Base-by-base conservation (phyloP, 140 eudicot species). In the Bidens hawaiensis region DNA sequence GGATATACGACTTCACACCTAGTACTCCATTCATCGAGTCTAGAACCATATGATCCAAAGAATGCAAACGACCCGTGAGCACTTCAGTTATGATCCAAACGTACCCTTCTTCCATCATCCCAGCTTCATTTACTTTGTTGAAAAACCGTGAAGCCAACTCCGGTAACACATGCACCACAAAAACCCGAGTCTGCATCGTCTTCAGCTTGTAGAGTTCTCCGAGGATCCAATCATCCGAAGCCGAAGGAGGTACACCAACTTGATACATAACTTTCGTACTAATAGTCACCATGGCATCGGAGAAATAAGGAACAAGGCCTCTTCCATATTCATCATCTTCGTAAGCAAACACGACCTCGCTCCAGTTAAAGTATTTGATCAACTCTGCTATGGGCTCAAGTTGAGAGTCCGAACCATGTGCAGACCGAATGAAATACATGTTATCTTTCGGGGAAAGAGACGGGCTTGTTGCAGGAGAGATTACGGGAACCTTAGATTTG, bases 61-160 rank as follows among this genome's bases (percentile, higher is more conserved):
- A 42, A 36, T 62, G 41, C 49, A 79, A 24, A n/a, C 48, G 68
- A 74, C 74, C 64, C 0, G 75, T 69, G 34, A 74, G 40, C 12
- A 43, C 84, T 31, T 73, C 81, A 2, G 90, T 83, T 10, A 74
- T 59, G 48, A 83, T 80, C 90, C 90, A 83, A 1, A 40, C 90
- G 28, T 80, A 83, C 4, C 74, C 90, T 30, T 80, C 26, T 12
- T 43, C 68, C 90, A 80, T 76, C 90, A 83, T 83, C 30, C 86
- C 90, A 4, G 63, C 66, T 65, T 83, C 68, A 8, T 75, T 41
- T 0, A 52, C 86, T 55, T 58, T 77, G 21, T 31, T 36, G 55
- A 83, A 83, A 36, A 83, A 36, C 12, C 77, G 78, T 0, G 75
- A 36, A 12, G 77, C 90, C 6, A 80, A 62, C 51, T 34, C 25